Percentiles rank a stretch among this genome's conserved stretches.
Conservation (phyloP, 2,329 filamentous ascomycete genomes). For the Hypoxylon sp. region DNA sequence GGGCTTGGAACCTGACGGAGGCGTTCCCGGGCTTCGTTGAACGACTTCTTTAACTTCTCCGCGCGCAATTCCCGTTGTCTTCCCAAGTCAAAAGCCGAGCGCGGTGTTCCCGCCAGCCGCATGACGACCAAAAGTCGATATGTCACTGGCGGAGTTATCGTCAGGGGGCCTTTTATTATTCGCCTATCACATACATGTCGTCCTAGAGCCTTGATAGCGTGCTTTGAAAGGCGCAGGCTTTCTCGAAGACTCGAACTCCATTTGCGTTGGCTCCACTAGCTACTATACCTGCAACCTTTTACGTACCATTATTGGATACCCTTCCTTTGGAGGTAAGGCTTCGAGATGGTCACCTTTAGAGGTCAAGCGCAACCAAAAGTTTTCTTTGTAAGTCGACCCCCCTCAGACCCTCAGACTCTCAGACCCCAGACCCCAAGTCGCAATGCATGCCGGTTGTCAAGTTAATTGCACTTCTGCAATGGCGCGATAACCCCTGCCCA, state of each 20-base stretch:
- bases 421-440: slow-evolving; percentile 30
- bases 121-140: slow-evolving; percentile 20
- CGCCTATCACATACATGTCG: background rate
- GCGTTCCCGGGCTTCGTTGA: slow-evolving; percentile 12
- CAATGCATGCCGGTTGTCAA: slow-evolving; percentile 30
- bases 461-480: slow-evolving; percentile 37
- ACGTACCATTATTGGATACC: slow-evolving; percentile 37
- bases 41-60: slow-evolving; percentile 20
- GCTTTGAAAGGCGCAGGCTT: slow-evolving; percentile 22
- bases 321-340: slow-evolving; percentile 41
- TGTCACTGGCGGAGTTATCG: slow-evolving; percentile 5
- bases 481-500: slow-evolving; percentile 40
- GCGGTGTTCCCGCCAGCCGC: slow-evolving; percentile 29
- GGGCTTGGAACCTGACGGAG: slow-evolving; percentile 15
- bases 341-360: slow-evolving; percentile 45
- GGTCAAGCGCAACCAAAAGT: slow-evolving; percentile 43
- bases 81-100: slow-evolving; percentile 23
- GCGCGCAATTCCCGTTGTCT: slow-evolving; percentile 8
- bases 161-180: slow-evolving; percentile 12
- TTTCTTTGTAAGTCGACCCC: slow-evolving; percentile 19
- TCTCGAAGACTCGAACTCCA: slow-evolving; percentile 26
- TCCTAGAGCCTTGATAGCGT: slow-evolving; percentile 13
- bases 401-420: slow-evolving; percentile 2
- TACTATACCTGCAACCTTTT: slow-evolving; percentile 10
- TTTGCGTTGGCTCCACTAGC: slow-evolving; percentile 20